A percentile compares a stretch with the other conserved stretches of the same genome.
Evolutionary conservation across 345 rosid genomes (phyloP).

Genomic region (Citrus cavaleriei): DNA sequence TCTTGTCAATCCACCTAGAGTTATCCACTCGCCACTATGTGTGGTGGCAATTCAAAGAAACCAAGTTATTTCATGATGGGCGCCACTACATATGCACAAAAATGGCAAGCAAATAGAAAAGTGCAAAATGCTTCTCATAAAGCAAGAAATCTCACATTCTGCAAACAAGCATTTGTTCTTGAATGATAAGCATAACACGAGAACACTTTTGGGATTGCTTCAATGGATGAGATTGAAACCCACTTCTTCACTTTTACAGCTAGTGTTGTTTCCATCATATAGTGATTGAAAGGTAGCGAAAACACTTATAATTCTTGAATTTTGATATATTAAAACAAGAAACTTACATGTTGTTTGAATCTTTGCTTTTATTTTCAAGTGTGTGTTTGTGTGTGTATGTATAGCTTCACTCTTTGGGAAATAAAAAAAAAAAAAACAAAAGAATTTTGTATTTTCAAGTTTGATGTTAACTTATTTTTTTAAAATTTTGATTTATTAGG

Average conservation of each 20-base stretch:
- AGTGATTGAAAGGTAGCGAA: background rate
- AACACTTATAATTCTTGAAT: background rate
- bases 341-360: too few species aligned
- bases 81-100: background rate
- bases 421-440: too few species aligned
- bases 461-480: too few species aligned
- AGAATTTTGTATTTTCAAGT: too few species aligned
- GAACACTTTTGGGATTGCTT: background rate
- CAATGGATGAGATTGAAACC: background rate
- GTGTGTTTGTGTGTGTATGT: too few species aligned
- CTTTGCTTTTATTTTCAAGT: too few species aligned
- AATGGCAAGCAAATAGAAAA: background rate
- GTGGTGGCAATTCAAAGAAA: constrained; percentile 1
- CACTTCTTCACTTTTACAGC: background rate
- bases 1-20: background rate
- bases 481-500: too few species aligned
- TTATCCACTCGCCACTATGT: constrained; percentile 10
- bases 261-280: background rate
- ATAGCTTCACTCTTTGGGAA: too few species aligned
- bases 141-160: background rate
- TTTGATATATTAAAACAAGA: background rate
- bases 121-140: background rate
- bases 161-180: background rate
- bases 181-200: background rate
- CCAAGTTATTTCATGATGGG: background rate